Percentiles rank a stretch among this genome's conserved stretches.
Evolutionary conservation across 192 early-diverging fungal species (phyloP).

Genomic region (Mortierella hygrophila): DNA sequence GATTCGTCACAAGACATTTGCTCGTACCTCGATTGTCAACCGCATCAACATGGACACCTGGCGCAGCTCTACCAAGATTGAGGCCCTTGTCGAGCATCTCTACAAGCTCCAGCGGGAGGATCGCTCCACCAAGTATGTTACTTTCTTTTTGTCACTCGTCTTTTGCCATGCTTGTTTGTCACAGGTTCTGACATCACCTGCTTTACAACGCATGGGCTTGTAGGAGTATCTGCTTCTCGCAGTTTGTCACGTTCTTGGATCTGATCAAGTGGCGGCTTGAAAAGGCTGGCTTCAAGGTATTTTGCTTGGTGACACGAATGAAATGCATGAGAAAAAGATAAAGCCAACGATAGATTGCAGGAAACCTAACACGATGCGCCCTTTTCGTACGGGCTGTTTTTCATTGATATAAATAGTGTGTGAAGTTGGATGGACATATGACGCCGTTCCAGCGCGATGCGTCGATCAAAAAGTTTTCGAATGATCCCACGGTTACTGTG

Average conservation of each 20-base stretch:
- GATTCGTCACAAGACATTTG: constrained; percentile 53
- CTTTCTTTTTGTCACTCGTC: too few species aligned
- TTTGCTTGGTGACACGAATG: not conserved
- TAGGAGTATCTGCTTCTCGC: constrained; percentile 59
- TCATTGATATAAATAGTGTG: constrained; percentile 48
- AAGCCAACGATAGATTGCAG: not conserved
- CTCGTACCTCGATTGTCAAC: constrained; percentile 87
- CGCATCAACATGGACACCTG: constrained; percentile 90
- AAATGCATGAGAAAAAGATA: not conserved
- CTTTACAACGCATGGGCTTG: not conserved
- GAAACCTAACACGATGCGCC: not conserved
- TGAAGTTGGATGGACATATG: constrained; percentile 93
- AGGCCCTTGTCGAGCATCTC: constrained; percentile 93
- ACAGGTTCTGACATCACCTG: not conserved
- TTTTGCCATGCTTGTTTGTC: not conserved
- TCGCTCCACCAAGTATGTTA: constrained; percentile 77
- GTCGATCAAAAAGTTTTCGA: constrained; percentile 79
- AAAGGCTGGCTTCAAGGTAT: constrained; percentile 84
- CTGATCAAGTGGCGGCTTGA: constrained; percentile 91
- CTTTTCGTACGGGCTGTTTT: not conserved
- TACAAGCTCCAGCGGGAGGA: constrained; percentile 77
- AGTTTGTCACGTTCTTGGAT: constrained; percentile 93
- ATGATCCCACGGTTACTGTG: constrained; percentile 84
- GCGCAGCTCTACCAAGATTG: constrained; percentile 94
- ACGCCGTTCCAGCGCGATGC: constrained; percentile 79